Conservation (phyloP, 2,329 filamentous ascomycete species). For the Lizonia empirigonia region DNA sequence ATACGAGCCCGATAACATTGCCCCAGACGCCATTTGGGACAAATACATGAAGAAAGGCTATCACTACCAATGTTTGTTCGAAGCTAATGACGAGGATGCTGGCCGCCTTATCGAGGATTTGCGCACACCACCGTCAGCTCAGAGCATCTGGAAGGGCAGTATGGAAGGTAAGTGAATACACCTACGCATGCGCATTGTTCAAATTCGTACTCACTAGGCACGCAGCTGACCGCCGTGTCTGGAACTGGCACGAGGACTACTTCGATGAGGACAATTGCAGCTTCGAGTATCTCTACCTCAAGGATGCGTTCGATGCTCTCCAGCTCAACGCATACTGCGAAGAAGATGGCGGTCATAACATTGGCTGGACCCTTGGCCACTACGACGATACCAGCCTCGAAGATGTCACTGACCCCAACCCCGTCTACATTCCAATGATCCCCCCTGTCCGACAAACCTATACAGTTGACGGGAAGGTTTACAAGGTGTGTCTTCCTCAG, state of each 20-base stretch:
- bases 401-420: background rate
- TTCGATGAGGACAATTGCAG: conserved; percentile 9
- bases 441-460: background rate
- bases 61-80: conserved; percentile 11
- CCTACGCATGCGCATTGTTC: background rate
- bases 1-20: conserved; percentile 5
- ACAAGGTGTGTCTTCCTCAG: background rate
- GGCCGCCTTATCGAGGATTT: conserved; percentile 6
- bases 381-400: conserved; percentile 1
- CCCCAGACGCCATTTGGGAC: conserved; percentile 18
- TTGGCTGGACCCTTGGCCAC: conserved; percentile 13
- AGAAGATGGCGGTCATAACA: conserved; percentile 8
- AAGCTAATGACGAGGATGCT: conserved; percentile 11
- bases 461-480: background rate
- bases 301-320: conserved; percentile 8
- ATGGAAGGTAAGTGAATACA: background rate
- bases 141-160: conserved; percentile 5
- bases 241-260: conserved; percentile 18
- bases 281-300: conserved; percentile 4
- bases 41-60: conserved; percentile 9
- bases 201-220: background rate
- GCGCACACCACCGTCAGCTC: conserved; percentile 7
- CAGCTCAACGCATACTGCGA: conserved; percentile 3
- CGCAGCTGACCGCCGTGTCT: conserved; percentile 13
- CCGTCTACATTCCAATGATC: background rate